Percentiles rank a stretch among this genome's conserved stretches.
phyloP scores from a whole-genome alignment of 805 yeast genomes.

The Cyberlindnera subsufficiens region DNA sequence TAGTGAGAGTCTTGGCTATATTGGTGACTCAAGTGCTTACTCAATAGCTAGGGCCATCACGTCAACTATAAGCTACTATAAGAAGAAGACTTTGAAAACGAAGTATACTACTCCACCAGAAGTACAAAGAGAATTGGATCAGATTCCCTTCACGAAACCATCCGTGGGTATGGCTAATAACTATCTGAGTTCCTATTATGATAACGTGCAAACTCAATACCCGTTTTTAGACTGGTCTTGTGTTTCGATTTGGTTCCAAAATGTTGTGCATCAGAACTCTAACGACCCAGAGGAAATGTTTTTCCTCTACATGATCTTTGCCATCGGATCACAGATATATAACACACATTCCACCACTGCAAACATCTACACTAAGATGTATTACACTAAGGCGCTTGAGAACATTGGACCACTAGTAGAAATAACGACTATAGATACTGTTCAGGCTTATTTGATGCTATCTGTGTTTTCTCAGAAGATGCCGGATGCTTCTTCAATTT shows the following conservation, averaged over 20 bases:
- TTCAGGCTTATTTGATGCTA: constrained; percentile 28
- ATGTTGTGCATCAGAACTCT: constrained; percentile 15
- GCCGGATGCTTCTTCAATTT: constrained; percentile 28
- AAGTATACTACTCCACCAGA: constrained; percentile 5
- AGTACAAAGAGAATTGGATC: constrained; percentile 2
- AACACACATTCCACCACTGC: constrained; percentile 1
- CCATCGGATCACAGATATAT: constrained; percentile 25
- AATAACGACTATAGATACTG: constrained; percentile 21
- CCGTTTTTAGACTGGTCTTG: constrained; percentile 29
- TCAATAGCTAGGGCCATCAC: constrained; percentile 27
- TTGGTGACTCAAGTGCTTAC: constrained; percentile 28
- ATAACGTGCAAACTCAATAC: constrained; percentile 29
- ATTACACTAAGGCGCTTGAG: constrained; percentile 27
- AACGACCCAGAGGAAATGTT: constrained; percentile 16
- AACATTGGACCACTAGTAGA: constrained; percentile 20
- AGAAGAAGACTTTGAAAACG: background rate
- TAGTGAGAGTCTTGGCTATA: constrained; percentile 22
- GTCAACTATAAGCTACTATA: constrained; percentile 19
- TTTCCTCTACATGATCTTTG: constrained; percentile 28
- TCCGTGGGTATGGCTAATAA: constrained; percentile 9
- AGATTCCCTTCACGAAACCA: constrained; percentile 20
- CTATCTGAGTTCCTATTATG: constrained; percentile 20
- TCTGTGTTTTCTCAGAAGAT: constrained; percentile 29
- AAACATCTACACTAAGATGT: constrained; percentile 20
- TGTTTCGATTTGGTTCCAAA: constrained; percentile 10